phyloP scores from a whole-genome alignment of 1,139 yeast species.

The Candida albicans region DNA sequence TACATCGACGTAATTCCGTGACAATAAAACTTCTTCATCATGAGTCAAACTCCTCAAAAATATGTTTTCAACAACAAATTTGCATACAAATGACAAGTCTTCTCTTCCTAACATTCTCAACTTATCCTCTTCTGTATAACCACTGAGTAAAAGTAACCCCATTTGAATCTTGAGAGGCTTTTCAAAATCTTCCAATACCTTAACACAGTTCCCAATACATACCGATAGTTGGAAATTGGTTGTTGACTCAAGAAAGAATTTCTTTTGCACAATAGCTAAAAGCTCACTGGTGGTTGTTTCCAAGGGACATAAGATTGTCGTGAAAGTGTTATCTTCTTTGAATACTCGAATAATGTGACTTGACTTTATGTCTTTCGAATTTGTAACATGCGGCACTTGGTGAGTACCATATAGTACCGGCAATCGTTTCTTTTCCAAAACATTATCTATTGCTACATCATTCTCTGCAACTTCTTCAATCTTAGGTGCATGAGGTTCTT shows the following conservation, averaged over 20 bases:
- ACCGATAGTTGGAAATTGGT: slow-evolving; percentile 79
- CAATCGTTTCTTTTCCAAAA: slow-evolving; percentile 3
- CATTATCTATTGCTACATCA: slow-evolving; percentile 4
- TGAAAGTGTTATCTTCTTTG: slow-evolving; percentile 78
- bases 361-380: slow-evolving; percentile 22
- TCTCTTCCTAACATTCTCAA: slow-evolving; percentile 81
- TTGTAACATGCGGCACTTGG: slow-evolving; percentile 26
- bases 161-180: slow-evolving; percentile 78
- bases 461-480: slow-evolving; percentile 1
- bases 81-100: slow-evolving; percentile 82
- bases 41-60: slow-evolving; percentile 67
- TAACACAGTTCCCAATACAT: slow-evolving; percentile 75
- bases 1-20: slow-evolving; percentile 72
- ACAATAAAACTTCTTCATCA: slow-evolving; percentile 62
- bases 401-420: slow-evolving; percentile 43
- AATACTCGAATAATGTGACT: slow-evolving; percentile 67
- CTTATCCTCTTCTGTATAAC: slow-evolving; percentile 75
- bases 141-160: slow-evolving; percentile 71
- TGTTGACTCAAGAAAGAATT: slow-evolving; percentile 71
- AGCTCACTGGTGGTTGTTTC: slow-evolving; percentile 79
- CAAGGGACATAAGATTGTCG: slow-evolving; percentile 72
- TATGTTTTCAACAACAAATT: slow-evolving; percentile 76
- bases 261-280: slow-evolving; percentile 64
- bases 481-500: slow-evolving; percentile 1
- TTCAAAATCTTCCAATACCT: slow-evolving; percentile 71